Base-by-base conservation (phyloP, 2,329 filamentous ascomycete genomes). In the Chaetomiaceae sp. region DNA sequence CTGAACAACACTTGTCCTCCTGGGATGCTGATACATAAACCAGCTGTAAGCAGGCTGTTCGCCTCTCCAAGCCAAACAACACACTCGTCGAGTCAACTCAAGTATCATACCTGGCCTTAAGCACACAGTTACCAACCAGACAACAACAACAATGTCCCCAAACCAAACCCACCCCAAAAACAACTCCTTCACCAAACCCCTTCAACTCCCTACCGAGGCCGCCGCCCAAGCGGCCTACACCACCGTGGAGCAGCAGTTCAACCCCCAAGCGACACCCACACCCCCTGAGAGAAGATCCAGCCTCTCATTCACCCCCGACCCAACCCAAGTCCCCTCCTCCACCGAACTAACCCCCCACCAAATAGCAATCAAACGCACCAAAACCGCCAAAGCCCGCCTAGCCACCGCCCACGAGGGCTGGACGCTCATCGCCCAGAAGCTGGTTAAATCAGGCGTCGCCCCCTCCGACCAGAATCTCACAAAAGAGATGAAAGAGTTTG, bases 281-380 rank as follows among this genome's bases (percentile, higher is more conserved):
- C 4, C 20, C 3, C 39, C 23, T 27, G 25, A 27, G 27, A n/a
- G n/a, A n/a, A n/a, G n/a, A n/a, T n/a, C 39, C 23, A 42, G 11
- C n/a, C n/a, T n/a, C n/a, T n/a, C n/a, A 5, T 27, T 14, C 6
- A 8, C 23, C 22, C 14, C 12, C 14, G 29, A 27, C 25, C 14
- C 23, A 27, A 20, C 4, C 38, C 38, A 25, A 12, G n/a, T 4
- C n/a, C 22, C n/a, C n/a, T 2, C 14, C 15, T 3, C 23, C n/a
- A 1, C n/a, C 43, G 6, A 34, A 17, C 34, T 19, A 12, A 33
- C 38, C 22, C 33, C 46, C 6, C 38, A 25, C 25, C 3, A 19
- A 19, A 33, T 49, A 7, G 45, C 51, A 23, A 45, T 34, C 51
- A 44, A 45, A 15, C 51, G 34, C 33, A 19, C 39, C 22, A 4